Evolutionary conservation across 2,329 filamentous ascomycete species (phyloP).

Genomic region (Fusarium irregulare): DNA sequence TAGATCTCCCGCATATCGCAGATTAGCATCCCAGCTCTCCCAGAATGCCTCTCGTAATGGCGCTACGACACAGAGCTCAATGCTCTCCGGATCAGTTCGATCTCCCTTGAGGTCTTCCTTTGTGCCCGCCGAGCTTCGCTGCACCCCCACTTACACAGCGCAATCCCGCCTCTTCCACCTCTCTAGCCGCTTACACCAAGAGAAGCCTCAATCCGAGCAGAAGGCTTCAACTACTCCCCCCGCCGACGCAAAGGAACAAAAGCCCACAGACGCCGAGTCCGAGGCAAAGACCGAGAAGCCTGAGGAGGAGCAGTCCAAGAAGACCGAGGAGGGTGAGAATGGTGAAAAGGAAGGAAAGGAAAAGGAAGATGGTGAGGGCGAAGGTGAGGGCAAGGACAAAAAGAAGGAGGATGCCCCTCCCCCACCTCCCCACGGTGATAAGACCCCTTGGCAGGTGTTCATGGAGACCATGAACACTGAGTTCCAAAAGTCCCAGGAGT

Average conservation of each 20-base stretch:
- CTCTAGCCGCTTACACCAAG: slow-evolving; percentile 47
- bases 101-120: slow-evolving; percentile 61
- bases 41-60: slow-evolving; percentile 45
- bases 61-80: slow-evolving; percentile 44
- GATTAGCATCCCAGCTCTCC: slow-evolving; percentile 57
- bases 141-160: slow-evolving; percentile 48
- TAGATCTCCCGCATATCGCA: slow-evolving; percentile 61
- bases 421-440: slow-evolving; percentile 96
- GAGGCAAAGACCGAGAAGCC: slow-evolving; percentile 52
- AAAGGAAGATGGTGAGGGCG: slow-evolving; percentile 58
- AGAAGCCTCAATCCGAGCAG: slow-evolving; percentile 51
- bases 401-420: slow-evolving; percentile 79
- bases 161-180: slow-evolving; percentile 51
- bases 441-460: slow-evolving; percentile 99
- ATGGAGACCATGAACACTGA: slow-evolving; percentile 94
- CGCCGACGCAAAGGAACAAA: slow-evolving; percentile 56
- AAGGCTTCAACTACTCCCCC: slow-evolving; percentile 44
- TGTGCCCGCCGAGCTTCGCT: slow-evolving; percentile 50
- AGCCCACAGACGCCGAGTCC: slow-evolving; percentile 51
- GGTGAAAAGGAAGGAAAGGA: slow-evolving; percentile 59
- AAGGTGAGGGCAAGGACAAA: slow-evolving; percentile 64
- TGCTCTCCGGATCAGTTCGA: slow-evolving; percentile 46
- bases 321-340: slow-evolving; percentile 53
- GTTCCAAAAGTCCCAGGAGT: slow-evolving; percentile 97
- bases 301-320: slow-evolving; percentile 59